Percentiles rank a stretch among this genome's conserved stretches.
Conservation (phyloP, 2,329 filamentous ascomycete species). For the Fusarium drepaniforme region DNA sequence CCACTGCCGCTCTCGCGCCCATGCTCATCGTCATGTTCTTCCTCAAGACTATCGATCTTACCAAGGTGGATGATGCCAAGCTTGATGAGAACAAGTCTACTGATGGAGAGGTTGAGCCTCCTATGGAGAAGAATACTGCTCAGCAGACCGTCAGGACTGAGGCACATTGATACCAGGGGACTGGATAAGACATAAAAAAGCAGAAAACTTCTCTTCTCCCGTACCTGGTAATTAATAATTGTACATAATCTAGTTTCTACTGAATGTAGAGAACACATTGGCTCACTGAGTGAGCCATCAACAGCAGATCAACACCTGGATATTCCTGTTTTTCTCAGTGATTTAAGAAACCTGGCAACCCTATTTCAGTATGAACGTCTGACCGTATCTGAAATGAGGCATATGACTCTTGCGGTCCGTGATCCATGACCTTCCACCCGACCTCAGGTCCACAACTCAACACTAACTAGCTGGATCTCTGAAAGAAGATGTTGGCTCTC, state of each 20-base stretch:
- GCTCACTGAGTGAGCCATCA: not conserved
- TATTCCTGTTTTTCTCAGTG: not conserved
- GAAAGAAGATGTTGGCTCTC: not conserved
- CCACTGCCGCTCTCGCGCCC: constrained; percentile 37
- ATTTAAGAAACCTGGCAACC: not conserved
- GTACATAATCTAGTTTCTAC: not conserved
- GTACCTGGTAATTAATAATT: not conserved
- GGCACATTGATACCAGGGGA: not conserved
- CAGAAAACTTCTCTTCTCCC: not conserved
- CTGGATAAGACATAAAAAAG: not conserved
- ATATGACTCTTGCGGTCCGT: too few species aligned
- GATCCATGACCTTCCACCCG: too few species aligned
- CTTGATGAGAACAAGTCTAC: constrained; percentile 22
- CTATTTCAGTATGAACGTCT: not conserved
- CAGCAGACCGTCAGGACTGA: constrained; percentile 3
- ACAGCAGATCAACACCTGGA: not conserved
- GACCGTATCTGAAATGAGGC: too few species aligned
- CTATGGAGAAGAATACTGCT: not conserved
- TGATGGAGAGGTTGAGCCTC: constrained; percentile 1
- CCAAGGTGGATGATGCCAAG: constrained; percentile 29
- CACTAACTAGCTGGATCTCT: not conserved
- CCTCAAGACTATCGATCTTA: constrained; percentile 40
- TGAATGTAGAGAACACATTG: not conserved
- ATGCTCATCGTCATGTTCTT: constrained; percentile 44
- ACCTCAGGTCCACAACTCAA: too few species aligned